These are phyloP conservation scores for Phytopythium kandeliae DNA, from an alignment of 352 stramenopile species.

Conservation along the genomic window DNA sequence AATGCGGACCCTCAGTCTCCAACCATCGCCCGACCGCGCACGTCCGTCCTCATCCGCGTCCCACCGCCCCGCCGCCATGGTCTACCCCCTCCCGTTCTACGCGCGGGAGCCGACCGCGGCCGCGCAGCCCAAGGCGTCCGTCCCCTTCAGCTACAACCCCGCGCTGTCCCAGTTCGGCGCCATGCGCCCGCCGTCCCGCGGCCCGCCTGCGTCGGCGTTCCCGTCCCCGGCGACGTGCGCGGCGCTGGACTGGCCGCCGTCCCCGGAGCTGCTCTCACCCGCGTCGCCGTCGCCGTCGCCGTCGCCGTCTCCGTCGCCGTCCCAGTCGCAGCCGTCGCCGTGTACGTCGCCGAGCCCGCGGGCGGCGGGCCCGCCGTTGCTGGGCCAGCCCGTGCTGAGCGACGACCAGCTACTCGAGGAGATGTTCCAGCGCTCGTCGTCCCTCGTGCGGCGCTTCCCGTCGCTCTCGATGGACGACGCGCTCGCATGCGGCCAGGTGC, in stretches of 20 bases:
- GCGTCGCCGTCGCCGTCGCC: neutral
- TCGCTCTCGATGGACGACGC: slow-evolving; percentile 10
- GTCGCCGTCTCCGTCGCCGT: neutral
- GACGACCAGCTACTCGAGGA: slow-evolving; percentile 39
- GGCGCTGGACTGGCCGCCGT: neutral
- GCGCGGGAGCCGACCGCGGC: slow-evolving; percentile 2
- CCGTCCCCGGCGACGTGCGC: slow-evolving; percentile 1
- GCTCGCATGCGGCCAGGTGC: slow-evolving; percentile 10
- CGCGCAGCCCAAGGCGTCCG: neutral
- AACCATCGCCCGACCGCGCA: neutral
- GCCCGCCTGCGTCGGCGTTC: neutral
- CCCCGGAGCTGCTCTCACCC: slow-evolving; percentile 1
- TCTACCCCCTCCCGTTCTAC: slow-evolving; percentile 1
- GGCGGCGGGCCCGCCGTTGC: slow-evolving; percentile 3
- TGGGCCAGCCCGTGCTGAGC: slow-evolving; percentile 14
- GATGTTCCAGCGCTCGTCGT: slow-evolving; percentile 37
- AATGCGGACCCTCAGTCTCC: neutral
- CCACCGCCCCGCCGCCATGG: neutral
- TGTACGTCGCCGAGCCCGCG: slow-evolving; percentile 1
- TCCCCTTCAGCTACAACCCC: neutral
- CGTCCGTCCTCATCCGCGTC: too few species aligned
- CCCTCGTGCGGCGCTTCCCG: slow-evolving; percentile 9
- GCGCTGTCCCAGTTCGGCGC: slow-evolving; percentile 3
- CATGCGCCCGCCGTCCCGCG: neutral
- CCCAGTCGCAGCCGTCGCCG: slow-evolving; percentile 7